Conservation (phyloP, 305 asterid species). For the Stenogyne calaminthoides region DNA sequence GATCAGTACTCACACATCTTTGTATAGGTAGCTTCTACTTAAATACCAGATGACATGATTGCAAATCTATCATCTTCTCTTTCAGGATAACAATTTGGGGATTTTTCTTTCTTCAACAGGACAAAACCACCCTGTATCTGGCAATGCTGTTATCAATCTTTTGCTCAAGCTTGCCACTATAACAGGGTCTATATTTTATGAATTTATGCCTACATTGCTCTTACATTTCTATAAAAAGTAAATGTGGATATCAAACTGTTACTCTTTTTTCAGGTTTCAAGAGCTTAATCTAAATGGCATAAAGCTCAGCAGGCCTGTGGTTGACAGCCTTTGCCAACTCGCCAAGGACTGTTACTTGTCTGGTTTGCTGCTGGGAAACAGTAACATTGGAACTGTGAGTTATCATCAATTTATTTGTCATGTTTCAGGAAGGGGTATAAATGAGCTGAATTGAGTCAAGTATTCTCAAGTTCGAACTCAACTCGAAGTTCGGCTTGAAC, state of each 20-base stretch:
- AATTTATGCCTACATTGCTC: conserved; percentile 8
- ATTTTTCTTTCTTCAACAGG: conserved; percentile 54
- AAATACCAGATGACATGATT: conserved; percentile 5
- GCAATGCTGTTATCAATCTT: conserved; percentile 61
- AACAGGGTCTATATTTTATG: too few species aligned
- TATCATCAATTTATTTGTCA: not conserved
- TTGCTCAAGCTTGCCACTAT: conserved; percentile 68
- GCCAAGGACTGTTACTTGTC: conserved; percentile 67
- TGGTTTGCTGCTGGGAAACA: conserved; percentile 76
- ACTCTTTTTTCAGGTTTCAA: conserved; percentile 64
- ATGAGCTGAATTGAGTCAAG: too few species aligned
- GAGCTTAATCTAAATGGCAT: conserved; percentile 79
- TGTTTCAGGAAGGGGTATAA: not conserved
- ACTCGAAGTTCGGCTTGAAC: too few species aligned
- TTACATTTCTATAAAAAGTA: conserved; percentile 13
- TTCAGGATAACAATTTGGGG: conserved; percentile 4
- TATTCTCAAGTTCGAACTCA: too few species aligned
- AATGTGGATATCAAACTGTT: conserved; percentile 7
- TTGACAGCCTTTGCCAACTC: conserved; percentile 76
- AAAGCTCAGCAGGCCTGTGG: conserved; percentile 77
- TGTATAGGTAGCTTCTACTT: conserved; percentile 57
- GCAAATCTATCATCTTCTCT: conserved; percentile 30
- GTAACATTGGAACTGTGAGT: conserved; percentile 83
- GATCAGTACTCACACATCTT: conserved; percentile 71
- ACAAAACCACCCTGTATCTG: conserved; percentile 69